A percentile compares a stretch with the other conserved stretches of the same genome.
phyloP scores from a whole-genome alignment of 495 filamentous ascomycete species.

The Staphylotrichum longicolle region DNA sequence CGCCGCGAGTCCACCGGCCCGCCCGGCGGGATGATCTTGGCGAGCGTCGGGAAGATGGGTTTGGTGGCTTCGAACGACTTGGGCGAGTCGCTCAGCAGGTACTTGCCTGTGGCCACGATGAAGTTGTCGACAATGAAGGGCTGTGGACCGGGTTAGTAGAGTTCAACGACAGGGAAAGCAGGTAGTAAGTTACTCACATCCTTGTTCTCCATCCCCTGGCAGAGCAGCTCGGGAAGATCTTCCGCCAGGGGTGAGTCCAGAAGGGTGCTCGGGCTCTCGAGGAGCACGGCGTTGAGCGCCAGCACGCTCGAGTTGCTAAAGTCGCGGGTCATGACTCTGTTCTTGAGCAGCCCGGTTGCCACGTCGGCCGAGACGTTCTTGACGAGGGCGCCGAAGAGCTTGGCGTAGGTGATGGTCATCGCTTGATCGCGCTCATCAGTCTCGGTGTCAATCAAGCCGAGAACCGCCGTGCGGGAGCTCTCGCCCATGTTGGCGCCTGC shows the following conservation, averaged over 20 bases:
- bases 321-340: slow-evolving; percentile 69
- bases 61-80: slow-evolving; percentile 71
- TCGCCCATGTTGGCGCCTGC: slow-evolving; percentile 94
- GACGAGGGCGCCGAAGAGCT: slow-evolving; percentile 82
- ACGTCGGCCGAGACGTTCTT: slow-evolving; percentile 71
- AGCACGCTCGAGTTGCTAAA: slow-evolving; percentile 67
- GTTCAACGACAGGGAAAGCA: neutral
- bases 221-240: slow-evolving; percentile 71
- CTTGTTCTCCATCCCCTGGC: slow-evolving; percentile 72
- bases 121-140: slow-evolving; percentile 83
- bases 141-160: slow-evolving; percentile 40
- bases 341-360: slow-evolving; percentile 70
- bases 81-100: slow-evolving; percentile 63
- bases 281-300: slow-evolving; percentile 80
- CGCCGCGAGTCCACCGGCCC: slow-evolving; percentile 77
- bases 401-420: slow-evolving; percentile 85
- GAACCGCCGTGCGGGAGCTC: slow-evolving; percentile 72
- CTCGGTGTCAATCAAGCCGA: slow-evolving; percentile 84
- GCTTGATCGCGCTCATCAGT: slow-evolving; percentile 66
- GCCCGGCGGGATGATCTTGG: slow-evolving; percentile 71
- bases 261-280: slow-evolving; percentile 70
- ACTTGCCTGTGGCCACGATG: slow-evolving; percentile 94
- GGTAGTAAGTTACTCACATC: slow-evolving; percentile 53
- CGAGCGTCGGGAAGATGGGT: slow-evolving; percentile 72
- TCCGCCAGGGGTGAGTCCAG: slow-evolving; percentile 60